phyloP scores from a whole-genome alignment of 2,329 filamentous ascomycete species.

The Mycosphaerella arachidis region DNA sequence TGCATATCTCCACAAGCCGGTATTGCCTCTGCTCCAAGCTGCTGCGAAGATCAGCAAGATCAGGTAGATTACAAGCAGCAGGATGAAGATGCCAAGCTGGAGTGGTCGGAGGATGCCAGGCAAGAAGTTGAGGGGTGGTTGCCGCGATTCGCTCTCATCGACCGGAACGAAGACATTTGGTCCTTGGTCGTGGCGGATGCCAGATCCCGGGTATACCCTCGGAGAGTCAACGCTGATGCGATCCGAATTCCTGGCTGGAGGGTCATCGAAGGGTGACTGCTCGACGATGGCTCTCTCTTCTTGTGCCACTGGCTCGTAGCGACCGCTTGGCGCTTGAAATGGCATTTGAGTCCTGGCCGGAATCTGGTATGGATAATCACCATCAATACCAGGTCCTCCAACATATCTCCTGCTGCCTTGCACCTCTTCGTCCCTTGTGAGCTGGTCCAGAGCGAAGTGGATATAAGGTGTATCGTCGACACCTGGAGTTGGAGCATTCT shows the following conservation, averaged over 20 bases:
- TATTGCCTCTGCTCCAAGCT: conserved; percentile 58
- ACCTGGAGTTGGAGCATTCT: conserved; percentile 61
- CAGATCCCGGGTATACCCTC: neutral
- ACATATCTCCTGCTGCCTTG: conserved; percentile 50
- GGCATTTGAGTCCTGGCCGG: conserved; percentile 9
- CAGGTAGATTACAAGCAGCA: conserved; percentile 65
- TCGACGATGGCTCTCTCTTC: conserved; percentile 15
- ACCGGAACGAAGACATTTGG: conserved; percentile 34
- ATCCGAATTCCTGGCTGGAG: conserved; percentile 18
- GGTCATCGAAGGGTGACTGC: conserved; percentile 11
- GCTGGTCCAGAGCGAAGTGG: conserved; percentile 80
- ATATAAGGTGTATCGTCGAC: conserved; percentile 84
- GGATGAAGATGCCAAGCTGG: conserved; percentile 58
- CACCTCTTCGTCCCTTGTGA: conserved; percentile 69
- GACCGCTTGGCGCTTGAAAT: conserved; percentile 10
- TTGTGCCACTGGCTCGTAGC: conserved; percentile 21
- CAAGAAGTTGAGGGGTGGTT: conserved; percentile 57
- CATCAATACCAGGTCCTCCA: conserved; percentile 19
- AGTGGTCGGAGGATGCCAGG: conserved; percentile 66
- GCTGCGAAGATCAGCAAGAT: conserved; percentile 68
- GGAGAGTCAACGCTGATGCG: conserved; percentile 7
- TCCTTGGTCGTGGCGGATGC: conserved; percentile 7
- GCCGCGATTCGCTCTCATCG: conserved; percentile 22
- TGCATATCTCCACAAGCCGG: conserved; percentile 64
- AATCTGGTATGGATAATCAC: conserved; percentile 21